phyloP scores from a whole-genome alignment of 1,284 basidiomycete genomes.

The Moesziomyces sp. region DNA sequence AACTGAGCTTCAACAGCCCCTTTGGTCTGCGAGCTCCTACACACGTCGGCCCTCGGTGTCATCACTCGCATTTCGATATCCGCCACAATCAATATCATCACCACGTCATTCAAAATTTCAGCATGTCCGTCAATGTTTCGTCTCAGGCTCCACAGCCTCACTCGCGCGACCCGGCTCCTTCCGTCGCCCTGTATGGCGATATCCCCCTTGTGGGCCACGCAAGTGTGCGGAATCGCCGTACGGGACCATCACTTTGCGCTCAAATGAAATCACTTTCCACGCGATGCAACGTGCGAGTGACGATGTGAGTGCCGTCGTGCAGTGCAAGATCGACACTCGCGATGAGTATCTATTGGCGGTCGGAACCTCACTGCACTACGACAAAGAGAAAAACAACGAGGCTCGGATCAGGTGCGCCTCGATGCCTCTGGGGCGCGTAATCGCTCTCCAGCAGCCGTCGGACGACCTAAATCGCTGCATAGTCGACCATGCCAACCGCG shows the following conservation, averaged over 20 bases:
- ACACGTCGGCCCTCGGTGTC: too few species aligned
- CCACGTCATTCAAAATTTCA: too few species aligned
- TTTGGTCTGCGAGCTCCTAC: too few species aligned
- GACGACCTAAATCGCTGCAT: not conserved
- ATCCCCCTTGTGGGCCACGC: not conserved
- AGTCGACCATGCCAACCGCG: not conserved
- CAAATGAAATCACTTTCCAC: not conserved
- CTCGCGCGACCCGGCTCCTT: not conserved
- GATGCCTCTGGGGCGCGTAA: not conserved
- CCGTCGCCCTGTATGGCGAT: not conserved
- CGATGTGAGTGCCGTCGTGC: not conserved
- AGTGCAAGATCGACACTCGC: not conserved
- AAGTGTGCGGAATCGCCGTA: not conserved
- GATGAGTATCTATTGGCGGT: not conserved
- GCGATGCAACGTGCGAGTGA: not conserved
- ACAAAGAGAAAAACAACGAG: not conserved
- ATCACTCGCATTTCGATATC: too few species aligned
- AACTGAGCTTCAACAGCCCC: too few species aligned
- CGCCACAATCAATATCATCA: too few species aligned
- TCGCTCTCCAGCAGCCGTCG: not conserved
- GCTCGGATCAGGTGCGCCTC: too few species aligned
- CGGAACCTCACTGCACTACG: not conserved
- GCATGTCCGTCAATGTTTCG: too few species aligned
- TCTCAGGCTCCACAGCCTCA: too few species aligned
- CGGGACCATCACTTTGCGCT: not conserved